Evolutionary conservation across 2,329 filamentous ascomycete species (phyloP).

Genomic region (Byssochlamys sp.): DNA sequence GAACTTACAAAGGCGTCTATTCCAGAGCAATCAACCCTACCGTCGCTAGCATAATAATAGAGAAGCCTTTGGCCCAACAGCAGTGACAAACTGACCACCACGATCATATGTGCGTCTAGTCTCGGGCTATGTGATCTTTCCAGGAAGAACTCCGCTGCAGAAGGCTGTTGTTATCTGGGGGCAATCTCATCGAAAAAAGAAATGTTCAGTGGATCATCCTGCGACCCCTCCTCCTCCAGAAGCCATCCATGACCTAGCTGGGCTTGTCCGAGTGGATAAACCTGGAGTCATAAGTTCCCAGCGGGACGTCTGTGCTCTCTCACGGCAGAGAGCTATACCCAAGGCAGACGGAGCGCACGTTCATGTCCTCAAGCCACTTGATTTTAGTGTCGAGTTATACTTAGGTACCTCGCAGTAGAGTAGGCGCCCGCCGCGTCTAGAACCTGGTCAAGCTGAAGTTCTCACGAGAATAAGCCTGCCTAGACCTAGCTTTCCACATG

Average conservation of each 20-base stretch:
- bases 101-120: background rate
- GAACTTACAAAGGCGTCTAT: background rate
- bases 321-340: background rate
- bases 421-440: background rate
- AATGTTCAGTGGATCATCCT: background rate
- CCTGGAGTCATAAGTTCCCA: background rate
- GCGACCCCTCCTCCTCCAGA: background rate
- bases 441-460: background rate
- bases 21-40: background rate
- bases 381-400: background rate
- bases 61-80: background rate
- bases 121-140: background rate
- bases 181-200: background rate
- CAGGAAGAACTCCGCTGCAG: background rate
- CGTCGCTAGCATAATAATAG: background rate
- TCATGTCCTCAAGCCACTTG: background rate
- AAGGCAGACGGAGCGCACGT: background rate
- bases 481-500: background rate
- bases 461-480: background rate
- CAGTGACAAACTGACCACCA: background rate
- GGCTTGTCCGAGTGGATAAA: background rate
- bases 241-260: background rate
- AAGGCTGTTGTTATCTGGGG: background rate
- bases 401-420: background rate
- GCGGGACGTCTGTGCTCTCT: background rate